A percentile compares a stretch with the other conserved stretches of the same genome.
These are phyloP conservation scores for Uncinocarpus reesii DNA, from an alignment of 2,329 filamentous ascomycete genomes.

Conservation along the genomic window DNA sequence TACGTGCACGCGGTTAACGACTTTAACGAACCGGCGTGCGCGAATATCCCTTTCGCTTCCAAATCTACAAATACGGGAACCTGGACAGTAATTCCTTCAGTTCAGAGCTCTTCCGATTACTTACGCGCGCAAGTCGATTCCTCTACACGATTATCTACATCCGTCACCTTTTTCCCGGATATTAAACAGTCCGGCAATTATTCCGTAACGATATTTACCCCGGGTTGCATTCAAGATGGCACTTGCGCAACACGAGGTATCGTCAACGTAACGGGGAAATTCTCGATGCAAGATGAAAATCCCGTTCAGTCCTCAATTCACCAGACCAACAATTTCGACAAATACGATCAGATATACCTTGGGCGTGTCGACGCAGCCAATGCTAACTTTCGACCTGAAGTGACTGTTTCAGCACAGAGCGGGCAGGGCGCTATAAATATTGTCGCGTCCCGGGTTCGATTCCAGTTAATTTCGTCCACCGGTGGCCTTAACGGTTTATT, in stretches of 20 bases:
- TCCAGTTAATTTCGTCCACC: conserved; percentile 52
- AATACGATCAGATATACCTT: conserved; percentile 86
- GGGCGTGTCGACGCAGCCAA: conserved; percentile 70
- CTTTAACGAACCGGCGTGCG: conserved; percentile 83
- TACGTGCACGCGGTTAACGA: conserved; percentile 72
- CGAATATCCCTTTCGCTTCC: conserved; percentile 53
- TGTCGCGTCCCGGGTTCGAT: conserved; percentile 82
- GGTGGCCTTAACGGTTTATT: conserved; percentile 81
- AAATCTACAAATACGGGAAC: conserved; percentile 59
- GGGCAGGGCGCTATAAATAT: conserved; percentile 57
- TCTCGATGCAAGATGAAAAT: conserved; percentile 43
- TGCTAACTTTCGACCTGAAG: conserved; percentile 62
- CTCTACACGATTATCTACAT: conserved; percentile 48
- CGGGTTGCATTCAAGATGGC: conserved; percentile 71
- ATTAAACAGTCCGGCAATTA: conserved; percentile 87
- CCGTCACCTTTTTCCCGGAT: conserved; percentile 71
- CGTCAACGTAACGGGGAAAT: conserved; percentile 67
- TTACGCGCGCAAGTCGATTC: conserved; percentile 57
- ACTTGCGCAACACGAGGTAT: conserved; percentile 67
- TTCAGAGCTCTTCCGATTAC: conserved; percentile 60
- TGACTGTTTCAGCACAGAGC: conserved; percentile 62
- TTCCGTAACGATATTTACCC: conserved; percentile 80
- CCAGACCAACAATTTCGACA: conserved; percentile 93
- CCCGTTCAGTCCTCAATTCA: conserved; percentile 56
- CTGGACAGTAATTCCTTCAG: conserved; percentile 61